These are phyloP conservation scores for Venturia aucupariae DNA, from an alignment of 2,329 filamentous ascomycete species.

Conservation along the genomic window DNA sequence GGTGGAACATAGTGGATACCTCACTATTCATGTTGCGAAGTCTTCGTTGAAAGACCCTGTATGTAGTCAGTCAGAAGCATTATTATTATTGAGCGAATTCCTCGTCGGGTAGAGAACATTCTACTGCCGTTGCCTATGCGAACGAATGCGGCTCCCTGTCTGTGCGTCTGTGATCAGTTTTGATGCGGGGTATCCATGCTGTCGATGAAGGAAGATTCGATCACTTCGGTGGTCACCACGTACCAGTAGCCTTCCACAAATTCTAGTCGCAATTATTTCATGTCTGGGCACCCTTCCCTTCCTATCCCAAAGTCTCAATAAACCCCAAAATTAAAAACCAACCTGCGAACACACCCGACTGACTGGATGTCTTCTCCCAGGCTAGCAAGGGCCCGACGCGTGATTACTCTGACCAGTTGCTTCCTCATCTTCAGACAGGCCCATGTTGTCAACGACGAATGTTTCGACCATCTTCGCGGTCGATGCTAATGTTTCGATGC, in stretches of 20 bases:
- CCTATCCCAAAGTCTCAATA: neutral
- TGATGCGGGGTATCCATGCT: neutral
- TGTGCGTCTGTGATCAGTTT: neutral
- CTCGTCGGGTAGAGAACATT: neutral
- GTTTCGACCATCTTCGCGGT: neutral
- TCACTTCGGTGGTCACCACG: neutral
- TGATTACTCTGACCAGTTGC: too few relatives aligned
- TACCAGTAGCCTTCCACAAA: neutral
- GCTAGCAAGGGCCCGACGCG: too few relatives aligned
- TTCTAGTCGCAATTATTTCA: neutral
- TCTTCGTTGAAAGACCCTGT: neutral
- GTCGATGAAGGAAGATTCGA: neutral
- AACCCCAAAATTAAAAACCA: too few relatives aligned
- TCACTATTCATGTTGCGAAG: neutral
- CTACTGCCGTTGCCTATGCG: neutral
- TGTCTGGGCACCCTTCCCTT: neutral
- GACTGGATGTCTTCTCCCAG: too few relatives aligned
- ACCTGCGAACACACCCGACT: too few relatives aligned
- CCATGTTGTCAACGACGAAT: neutral
- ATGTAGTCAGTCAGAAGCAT: neutral
- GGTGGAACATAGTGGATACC: neutral
- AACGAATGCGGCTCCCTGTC: neutral
- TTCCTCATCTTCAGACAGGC: too few relatives aligned
- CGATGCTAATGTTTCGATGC: neutral
- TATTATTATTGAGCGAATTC: neutral